phyloP scores from a whole-genome alignment of 2,329 filamentous ascomycete genomes.

The Dactylonectria macrodidyma region DNA sequence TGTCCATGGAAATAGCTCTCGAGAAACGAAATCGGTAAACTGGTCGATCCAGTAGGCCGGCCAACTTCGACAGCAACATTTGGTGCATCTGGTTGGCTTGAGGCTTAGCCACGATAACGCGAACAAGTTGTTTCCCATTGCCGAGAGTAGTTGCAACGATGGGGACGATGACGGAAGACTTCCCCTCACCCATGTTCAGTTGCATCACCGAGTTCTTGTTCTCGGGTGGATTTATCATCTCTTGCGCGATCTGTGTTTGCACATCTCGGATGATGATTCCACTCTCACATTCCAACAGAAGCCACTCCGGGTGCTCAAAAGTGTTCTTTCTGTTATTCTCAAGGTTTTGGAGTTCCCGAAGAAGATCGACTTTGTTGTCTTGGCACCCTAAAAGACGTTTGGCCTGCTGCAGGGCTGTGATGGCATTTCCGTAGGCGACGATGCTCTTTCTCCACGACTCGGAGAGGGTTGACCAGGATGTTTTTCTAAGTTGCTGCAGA shows the following conservation, averaged over 20 bases:
- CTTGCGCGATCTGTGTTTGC: conserved; percentile 69
- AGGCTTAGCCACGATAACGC: conserved; percentile 74
- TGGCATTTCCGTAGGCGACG: conserved; percentile 56
- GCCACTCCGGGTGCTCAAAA: conserved; percentile 67
- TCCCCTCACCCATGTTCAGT: conserved; percentile 81
- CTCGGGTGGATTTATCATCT: conserved; percentile 65
- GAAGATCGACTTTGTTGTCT: conserved; percentile 50
- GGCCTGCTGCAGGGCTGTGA: conserved; percentile 60
- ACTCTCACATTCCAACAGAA: conserved; percentile 76
- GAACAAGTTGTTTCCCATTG: conserved; percentile 64
- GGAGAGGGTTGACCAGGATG: conserved; percentile 46
- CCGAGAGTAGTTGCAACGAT: conserved; percentile 71
- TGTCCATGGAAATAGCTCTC: conserved; percentile 58
- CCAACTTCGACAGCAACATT: conserved; percentile 56
- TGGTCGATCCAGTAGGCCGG: conserved; percentile 68
- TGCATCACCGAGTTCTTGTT: conserved; percentile 71
- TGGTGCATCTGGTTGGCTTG: conserved; percentile 72
- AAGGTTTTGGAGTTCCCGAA: conserved; percentile 61
- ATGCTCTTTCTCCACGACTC: conserved; percentile 54
- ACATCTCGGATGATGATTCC: conserved; percentile 72
- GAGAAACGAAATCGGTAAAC: conserved; percentile 74
- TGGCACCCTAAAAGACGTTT: conserved; percentile 54
- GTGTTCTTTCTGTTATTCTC: conserved; percentile 62
- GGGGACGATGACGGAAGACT: conserved; percentile 78
- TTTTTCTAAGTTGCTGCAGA: conserved; percentile 51